Conservation (phyloP, 2,329 filamentous ascomycete genomes). For the Alternaria infectoria region DNA sequence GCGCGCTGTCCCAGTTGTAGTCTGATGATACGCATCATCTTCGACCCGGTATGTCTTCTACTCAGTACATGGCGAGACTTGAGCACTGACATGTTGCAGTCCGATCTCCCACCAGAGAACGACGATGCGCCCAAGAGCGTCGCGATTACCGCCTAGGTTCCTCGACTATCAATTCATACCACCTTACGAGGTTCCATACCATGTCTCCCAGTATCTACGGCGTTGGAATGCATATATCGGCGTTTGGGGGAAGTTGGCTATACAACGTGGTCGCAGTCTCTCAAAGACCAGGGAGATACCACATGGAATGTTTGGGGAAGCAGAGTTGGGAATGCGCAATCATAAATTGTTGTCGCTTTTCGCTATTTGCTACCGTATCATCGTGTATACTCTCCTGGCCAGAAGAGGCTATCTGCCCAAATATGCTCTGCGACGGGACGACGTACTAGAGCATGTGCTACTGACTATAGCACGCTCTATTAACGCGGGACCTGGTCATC, state of each 20-base stretch:
- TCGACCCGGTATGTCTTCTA: conserved; percentile 70
- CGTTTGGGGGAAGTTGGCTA: conserved; percentile 10
- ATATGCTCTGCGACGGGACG: not conserved
- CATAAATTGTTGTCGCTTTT: not conserved
- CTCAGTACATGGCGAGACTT: not conserved
- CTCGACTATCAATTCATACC: not conserved
- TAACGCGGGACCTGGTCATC: conserved; percentile 42
- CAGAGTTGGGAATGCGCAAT: not conserved
- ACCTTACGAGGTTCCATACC: not conserved
- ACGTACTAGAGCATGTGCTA: not conserved
- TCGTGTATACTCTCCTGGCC: not conserved
- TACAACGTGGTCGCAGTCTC: not conserved
- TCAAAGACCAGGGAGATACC: not conserved
- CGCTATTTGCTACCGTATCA: conserved; percentile 4
- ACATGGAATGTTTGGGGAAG: not conserved
- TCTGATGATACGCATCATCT: conserved; percentile 94
- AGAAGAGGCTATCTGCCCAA: not conserved
- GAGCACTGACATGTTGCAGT: conserved; percentile 24
- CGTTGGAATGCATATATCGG: conserved; percentile 21
- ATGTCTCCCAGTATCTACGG: not conserved
- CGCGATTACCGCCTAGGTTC: conserved; percentile 35
- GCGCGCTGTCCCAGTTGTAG: conserved; percentile 98
- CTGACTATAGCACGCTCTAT: conserved; percentile 5
- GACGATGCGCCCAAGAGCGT: conserved; percentile 29
- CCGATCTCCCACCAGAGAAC: conserved; percentile 39